Percentiles rank a stretch among this genome's conserved stretches.
phyloP scores from a whole-genome alignment of 441 rosid species.

The Populus trichocarpa region DNA sequence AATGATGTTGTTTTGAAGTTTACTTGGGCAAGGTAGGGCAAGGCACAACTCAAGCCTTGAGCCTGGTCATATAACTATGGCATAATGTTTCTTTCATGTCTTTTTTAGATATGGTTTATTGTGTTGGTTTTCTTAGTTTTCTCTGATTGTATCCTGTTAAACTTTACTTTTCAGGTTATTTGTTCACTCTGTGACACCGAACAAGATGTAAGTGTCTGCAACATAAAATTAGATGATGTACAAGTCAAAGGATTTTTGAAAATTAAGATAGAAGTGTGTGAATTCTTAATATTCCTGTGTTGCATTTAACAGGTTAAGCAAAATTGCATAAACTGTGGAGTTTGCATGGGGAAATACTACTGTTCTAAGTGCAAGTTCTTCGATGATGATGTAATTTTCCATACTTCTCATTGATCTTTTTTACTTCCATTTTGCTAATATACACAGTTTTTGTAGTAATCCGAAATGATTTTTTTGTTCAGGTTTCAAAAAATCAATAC shows the following conservation, averaged over 20 bases:
- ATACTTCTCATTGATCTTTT: not conserved
- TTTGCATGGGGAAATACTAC: slow-evolving; percentile 80
- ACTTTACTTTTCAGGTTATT: slow-evolving; percentile 45
- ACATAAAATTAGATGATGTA: not conserved
- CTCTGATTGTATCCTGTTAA: slow-evolving; percentile 4
- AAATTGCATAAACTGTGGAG: slow-evolving; percentile 62
- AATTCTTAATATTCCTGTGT: slow-evolving; percentile 6
- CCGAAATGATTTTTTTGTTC: slow-evolving; percentile 16
- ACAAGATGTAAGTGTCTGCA: slow-evolving; percentile 59
- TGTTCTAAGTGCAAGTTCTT: slow-evolving; percentile 72
- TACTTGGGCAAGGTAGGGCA: not conserved
- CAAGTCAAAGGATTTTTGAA: not conserved
- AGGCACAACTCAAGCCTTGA: not conserved
- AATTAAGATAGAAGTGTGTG: not conserved
- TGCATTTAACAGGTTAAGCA: slow-evolving; percentile 48
- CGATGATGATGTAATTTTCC: slow-evolving; percentile 64
- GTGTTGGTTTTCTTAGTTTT: not conserved
- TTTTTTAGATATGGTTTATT: not conserved
- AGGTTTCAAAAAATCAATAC: slow-evolving; percentile 62
- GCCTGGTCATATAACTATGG: not conserved
- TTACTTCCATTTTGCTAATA: not conserved
- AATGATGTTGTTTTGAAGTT: too few species aligned
- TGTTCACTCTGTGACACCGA: slow-evolving; percentile 71
- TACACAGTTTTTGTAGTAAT: slow-evolving; percentile 5
- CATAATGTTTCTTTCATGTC: not conserved